Base-by-base conservation (phyloP, 1,284 basidiomycete species). In the Ceratobasidium sp. region DNA sequence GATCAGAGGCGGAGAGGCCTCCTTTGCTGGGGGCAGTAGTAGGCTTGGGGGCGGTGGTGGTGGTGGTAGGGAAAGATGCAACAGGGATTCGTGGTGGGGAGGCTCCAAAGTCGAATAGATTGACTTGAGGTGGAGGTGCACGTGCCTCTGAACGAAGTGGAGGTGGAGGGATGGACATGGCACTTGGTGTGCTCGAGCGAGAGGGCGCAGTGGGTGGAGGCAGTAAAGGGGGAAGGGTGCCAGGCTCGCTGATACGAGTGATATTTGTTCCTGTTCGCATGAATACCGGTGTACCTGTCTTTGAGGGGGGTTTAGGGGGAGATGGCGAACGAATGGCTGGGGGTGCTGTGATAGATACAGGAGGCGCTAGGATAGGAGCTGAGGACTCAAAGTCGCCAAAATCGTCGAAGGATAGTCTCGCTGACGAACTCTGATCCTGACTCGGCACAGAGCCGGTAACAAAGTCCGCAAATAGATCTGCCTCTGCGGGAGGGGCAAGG, bases 71-170 rank as follows among this genome's bases (percentile, higher is more conserved):
- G 35, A 70, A 70, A 2, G 66, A 6, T 23, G 66, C 52, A 9
- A 52, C 54, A 11, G 66, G 54, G 26, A 58, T 38, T 28, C 13
- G 54, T 23, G 66, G 66, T 30, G 66, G 66, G 3, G 66, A 70
- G 6, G 66, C 44, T 30, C 66, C 66, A 58, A 70, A 70, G 47
- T 70, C 66, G 38, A 70, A 70, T 26, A 70, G 66, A 38, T 70
- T 44, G 7, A 58, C 32, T 38, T 70, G 66, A 38, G 54, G 54
- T 35, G 38, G 41, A 49, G 61, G 61, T 9, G 28, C 28, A 38
- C 4, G 6, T 38, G 35, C 35, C 11, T 38, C 35, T 11, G 35
- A 38, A 11, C 35, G 35, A 44, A 32, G 44, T 18, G 44, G 26
- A 47, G 30, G 30, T 21, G 63, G 63, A 14, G 61, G 61, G 30